Evolutionary conservation across 306 rosid species (phyloP).

Genomic region (Quercus dentata): DNA sequence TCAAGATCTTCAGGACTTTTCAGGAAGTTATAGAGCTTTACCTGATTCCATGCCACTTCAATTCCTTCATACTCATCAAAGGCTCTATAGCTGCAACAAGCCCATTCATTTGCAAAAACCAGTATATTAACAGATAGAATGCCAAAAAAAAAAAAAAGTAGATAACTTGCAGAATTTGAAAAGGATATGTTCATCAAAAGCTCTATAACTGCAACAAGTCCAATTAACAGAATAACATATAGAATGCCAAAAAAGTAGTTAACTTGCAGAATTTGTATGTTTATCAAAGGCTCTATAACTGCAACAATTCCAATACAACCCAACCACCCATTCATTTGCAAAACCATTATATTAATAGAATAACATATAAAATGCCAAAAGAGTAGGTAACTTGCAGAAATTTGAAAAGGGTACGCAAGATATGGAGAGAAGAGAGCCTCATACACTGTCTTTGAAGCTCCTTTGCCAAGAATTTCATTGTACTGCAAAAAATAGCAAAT

Average conservation of each 20-base stretch:
- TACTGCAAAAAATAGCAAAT: constrained; percentile 46
- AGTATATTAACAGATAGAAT: not conserved
- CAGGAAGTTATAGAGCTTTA: constrained; percentile 75
- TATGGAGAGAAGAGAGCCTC: constrained; percentile 23
- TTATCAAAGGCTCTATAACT: constrained; percentile 94
- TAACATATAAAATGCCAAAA: not conserved
- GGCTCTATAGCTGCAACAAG: constrained; percentile 67
- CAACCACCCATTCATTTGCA: constrained; percentile 4
- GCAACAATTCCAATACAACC: constrained; percentile 25
- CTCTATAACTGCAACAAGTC: too few species aligned
- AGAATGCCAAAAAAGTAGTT: too few species aligned
- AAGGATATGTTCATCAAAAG: not conserved
- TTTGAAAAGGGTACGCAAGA: constrained; percentile 11
- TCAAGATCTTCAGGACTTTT: constrained; percentile 83
- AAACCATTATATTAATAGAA: constrained; percentile 12
- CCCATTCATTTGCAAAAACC: constrained; percentile 14
- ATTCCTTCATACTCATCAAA: constrained; percentile 96
- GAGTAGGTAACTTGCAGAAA: not conserved
- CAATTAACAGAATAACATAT: too few species aligned
- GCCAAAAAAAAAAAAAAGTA: not conserved
- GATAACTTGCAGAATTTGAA: constrained; percentile 4
- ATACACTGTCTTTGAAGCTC: constrained; percentile 95
- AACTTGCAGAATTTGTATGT: constrained; percentile 18
- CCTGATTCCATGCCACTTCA: constrained; percentile 99
- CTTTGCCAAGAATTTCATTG: constrained; percentile 93